Base-by-base conservation (phyloP, 139 green algal genomes). In the Raphidocelis subcapitata region DNA sequence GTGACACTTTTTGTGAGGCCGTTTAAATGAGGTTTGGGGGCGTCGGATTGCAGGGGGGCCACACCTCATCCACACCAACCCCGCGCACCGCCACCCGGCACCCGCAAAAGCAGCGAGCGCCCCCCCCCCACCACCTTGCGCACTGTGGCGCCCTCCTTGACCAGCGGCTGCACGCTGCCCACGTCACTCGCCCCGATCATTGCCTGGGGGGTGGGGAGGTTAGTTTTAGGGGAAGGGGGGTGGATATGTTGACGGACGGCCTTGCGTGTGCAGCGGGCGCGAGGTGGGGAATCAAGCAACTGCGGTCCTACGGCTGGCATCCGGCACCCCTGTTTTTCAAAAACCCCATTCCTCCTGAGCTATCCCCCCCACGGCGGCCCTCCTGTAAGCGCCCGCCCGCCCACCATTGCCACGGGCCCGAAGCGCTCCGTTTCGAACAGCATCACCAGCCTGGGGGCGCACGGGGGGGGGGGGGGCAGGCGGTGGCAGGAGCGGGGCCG, bases 151-250 rank as follows among this genome's bases (percentile, higher is more conserved):
- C 76, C 76, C 63, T 67, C 63, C 32, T 47, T 63, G 26, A 82
- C 69, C 46, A 82, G 35, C 3, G 69, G 47, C 35, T 51, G 28
- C 24, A 77, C 56, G 35, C n/a, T 75, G 56, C 76, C 76, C 21
- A 82, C 76, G 31, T 82, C 69, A 47, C 64, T 75, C 16, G 76
- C 76, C 12, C 76, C 76, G 18, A 82, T 74, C 76, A 77, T 77
- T 10, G 77, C 63, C 76, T 78, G 69, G 0, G 5, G 18, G 41
- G 51, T 5, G 28, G 47, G 61, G 3, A 1, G 20, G 10, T 62
- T 62, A 5, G 16, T 31, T 12, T 28, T 62, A 62, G 55, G 26
- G 55, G 26, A 31, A 14, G 20, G 20, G 18, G 20, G 49, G 20
- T 16, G 20, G 49, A 20, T n/a, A 57, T 57, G 20, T 16, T n/a